Evolutionary conservation across 2,329 filamentous ascomycete genomes (phyloP), one percentile per base, ranked within the genome.

Genomic region (Calonectria naviculata): DNA sequence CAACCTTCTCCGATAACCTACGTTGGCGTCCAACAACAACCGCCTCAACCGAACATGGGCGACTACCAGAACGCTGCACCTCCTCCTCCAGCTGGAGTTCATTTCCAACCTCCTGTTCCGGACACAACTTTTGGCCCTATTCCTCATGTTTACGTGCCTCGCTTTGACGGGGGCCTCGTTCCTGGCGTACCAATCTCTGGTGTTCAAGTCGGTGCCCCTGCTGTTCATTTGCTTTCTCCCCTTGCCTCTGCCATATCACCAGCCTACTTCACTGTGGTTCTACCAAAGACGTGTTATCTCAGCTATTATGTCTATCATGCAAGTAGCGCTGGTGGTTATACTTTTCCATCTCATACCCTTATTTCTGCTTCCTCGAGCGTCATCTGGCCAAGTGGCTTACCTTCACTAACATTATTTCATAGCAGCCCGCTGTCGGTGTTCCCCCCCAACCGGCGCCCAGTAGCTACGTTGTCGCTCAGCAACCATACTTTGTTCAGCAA

Each of bases 51-150:
- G 72, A 84, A 83, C 58, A 79, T 67, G 83, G 82, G 81, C 65
- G 82, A 83, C 69, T 87, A 88, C 74, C 81, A 82, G 71, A 85
- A 85, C 74, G 73, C 81, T n/a, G 78, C 75, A n/a, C 86, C 63
- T 28, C 64, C 84, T 73, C 83, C 84, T 47, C 80, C 82, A 34
- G 78, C 77, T 58, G 87, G 87, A 65, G 78, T 88, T 61, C 86
- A 89, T 78, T 91, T 88, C 76, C 88, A 91, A 76, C 90, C 90
- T 1, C 89, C 88, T 31, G 88, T 90, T 19, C 88, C 89, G 4
- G 88, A 90, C 74, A 90, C 89, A 19, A 87, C 87, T 49, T 85
- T 86, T 78, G 90, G 90, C 4, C 86, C 88, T 2, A 88, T 88
- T 68, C 77, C 85, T 31, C 89, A 92, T 73, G 85, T 85, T 24